These are phyloP conservation scores for Tylopilus subfusipes DNA, from an alignment of 768 basidiomycete genomes.

Conservation along the genomic window DNA sequence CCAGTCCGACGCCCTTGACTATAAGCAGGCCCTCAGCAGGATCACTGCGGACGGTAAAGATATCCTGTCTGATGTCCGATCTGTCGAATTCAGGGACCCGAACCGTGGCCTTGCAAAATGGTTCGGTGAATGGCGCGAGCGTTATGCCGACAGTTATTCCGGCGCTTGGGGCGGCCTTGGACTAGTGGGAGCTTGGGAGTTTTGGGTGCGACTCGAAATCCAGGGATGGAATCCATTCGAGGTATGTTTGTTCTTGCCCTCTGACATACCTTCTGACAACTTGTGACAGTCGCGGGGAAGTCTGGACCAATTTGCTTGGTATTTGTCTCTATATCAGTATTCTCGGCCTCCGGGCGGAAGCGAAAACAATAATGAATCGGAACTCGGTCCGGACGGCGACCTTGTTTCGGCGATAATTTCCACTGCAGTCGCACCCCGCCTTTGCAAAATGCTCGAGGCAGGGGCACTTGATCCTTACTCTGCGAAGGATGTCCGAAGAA, in stretches of 20 bases:
- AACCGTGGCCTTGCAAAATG: slow-evolving; percentile 61
- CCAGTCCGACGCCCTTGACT: slow-evolving; percentile 66
- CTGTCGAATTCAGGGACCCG: slow-evolving; percentile 82
- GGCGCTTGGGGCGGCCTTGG: slow-evolving; percentile 90
- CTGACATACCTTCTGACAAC: slow-evolving; percentile 2
- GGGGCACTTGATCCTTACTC: slow-evolving; percentile 86
- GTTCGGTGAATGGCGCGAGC: slow-evolving; percentile 71
- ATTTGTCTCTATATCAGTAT: slow-evolving; percentile 72
- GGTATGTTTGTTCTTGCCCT: slow-evolving; percentile 39
- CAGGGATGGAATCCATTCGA: slow-evolving; percentile 86
- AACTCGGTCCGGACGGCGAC: slow-evolving; percentile 81
- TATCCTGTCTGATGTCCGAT: slow-evolving; percentile 77
- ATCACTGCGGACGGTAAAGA: slow-evolving; percentile 50
- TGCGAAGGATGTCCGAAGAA: slow-evolving; percentile 50
- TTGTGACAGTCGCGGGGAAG: slow-evolving; percentile 43
- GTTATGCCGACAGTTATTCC: slow-evolving; percentile 75
- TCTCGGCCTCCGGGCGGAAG: slow-evolving; percentile 47
- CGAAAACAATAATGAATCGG: slow-evolving; percentile 46
- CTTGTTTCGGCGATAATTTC: slow-evolving; percentile 84
- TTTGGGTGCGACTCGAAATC: slow-evolving; percentile 86
- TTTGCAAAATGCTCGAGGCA: slow-evolving; percentile 70
- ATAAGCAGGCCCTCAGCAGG: slow-evolving; percentile 54
- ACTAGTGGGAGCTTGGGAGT: slow-evolving; percentile 88
- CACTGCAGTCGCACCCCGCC: slow-evolving; percentile 72
- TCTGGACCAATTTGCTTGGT: slow-evolving; percentile 85